Evolutionary conservation across 805 yeast species (phyloP), one percentile per base, ranked within the genome.

Genomic region (Candida tammaniensis): DNA sequence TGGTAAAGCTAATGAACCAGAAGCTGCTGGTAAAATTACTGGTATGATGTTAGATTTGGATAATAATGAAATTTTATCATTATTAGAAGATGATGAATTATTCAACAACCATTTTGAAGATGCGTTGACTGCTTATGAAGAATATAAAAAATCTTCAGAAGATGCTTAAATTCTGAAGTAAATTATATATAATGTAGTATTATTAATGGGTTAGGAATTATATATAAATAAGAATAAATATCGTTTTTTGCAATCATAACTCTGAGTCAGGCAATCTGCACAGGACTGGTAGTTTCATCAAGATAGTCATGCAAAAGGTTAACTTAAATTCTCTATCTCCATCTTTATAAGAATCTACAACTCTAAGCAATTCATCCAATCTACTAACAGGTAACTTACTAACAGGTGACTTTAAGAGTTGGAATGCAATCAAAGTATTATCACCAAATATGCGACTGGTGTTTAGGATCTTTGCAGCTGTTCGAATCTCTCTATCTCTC

Each of bases 31-130:
- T 72, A 91, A 89, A 75, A 86, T 93, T 63, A 93, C 98, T 49
- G 97, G 98, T 74, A 93, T 93, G 98, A 80, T 93, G 74, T 78
- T 93, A 59, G 96, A 89, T 61, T 80, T 91, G 80, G 94, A 88
- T 59, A 86, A 85, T 68, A 79, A 79, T 56, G 96, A 91, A 71
- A 85, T 93, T 54, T 70, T 89, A 57, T 83, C 84, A 43, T 75
- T 91, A 63, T 78, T 87, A 64, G 94, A 86, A 59, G 93, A 89
- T 62, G 96, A 87, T 47, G 88, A 80, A 53, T 77, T 83, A 51
- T 86, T 93, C 74, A 81, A 82, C 72, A 79, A 80, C 64, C 95
- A 88, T 65, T 87, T 91, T 60, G 83, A 82, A 54, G 98, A 91
- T 67, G 98, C 98, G 50, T 78, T 82, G 53, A 78, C 82, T 68